Evolutionary conservation across 2,329 filamentous ascomycete genomes (phyloP).

Genomic region (Phaeophleospora eucalypticola): DNA sequence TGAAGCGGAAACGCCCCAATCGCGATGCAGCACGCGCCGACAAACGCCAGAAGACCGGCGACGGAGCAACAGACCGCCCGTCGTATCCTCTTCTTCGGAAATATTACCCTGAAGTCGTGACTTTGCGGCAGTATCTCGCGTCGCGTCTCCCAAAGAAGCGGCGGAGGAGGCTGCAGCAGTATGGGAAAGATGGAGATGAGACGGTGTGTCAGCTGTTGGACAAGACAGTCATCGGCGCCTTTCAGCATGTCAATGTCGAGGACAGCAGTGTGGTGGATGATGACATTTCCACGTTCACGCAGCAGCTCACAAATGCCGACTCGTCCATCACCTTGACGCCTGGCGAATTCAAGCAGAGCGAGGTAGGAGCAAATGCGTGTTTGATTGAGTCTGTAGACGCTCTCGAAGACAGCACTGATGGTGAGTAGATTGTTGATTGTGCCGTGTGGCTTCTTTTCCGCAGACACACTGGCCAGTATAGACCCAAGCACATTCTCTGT

Average conservation of each 20-base stretch:
- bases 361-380: too few species aligned
- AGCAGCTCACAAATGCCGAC: slow-evolving; percentile 37
- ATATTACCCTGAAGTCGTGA: slow-evolving; percentile 27
- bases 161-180: slow-evolving; percentile 22
- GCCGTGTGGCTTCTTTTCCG: slow-evolving; percentile 72
- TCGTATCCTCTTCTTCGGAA: slow-evolving; percentile 20
- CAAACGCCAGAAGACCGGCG: slow-evolving; percentile 14
- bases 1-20: slow-evolving; percentile 21
- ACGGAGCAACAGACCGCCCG: slow-evolving; percentile 3
- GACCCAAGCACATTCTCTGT: slow-evolving; percentile 72
- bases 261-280: slow-evolving; percentile 28
- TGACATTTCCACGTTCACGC: slow-evolving; percentile 44
- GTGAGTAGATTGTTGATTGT: slow-evolving; percentile 45
- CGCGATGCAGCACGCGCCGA: slow-evolving; percentile 5
- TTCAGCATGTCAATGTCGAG: slow-evolving; percentile 31
- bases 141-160: slow-evolving; percentile 24
- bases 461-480: slow-evolving; percentile 45
- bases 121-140: slow-evolving; percentile 27
- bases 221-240: slow-evolving; percentile 61
- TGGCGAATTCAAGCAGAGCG: slow-evolving; percentile 35
- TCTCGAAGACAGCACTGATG: slow-evolving; percentile 22
- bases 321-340: slow-evolving; percentile 19
- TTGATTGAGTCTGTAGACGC: too few species aligned
- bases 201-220: slow-evolving; percentile 61
- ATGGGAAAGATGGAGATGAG: slow-evolving; percentile 14